A percentile compares a stretch with the other conserved stretches of the same genome.
Evolutionary conservation across 306 rosid species (phyloP).

Genomic region (Adenanthera pavonina): DNA sequence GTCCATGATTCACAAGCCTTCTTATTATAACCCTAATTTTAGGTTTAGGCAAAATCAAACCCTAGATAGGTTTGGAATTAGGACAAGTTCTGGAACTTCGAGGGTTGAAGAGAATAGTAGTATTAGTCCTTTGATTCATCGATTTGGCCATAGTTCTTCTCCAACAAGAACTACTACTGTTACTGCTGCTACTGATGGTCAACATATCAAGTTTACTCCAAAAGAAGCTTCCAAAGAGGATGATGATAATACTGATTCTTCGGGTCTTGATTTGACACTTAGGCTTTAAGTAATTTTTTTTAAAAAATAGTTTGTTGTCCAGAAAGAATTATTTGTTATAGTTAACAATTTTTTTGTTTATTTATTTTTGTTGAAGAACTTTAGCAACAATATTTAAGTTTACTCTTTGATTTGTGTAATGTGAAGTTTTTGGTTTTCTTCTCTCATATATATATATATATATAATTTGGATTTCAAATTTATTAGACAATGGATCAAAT

Average conservation of each 20-base stretch:
- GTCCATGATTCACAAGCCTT: conserved; percentile 69
- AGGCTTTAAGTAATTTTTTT: conserved; percentile 45
- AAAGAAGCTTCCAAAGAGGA: conserved; percentile 15
- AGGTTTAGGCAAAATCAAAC: conserved; percentile 11
- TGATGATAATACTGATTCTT: neutral
- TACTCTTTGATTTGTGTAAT: neutral
- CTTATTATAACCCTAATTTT: conserved; percentile 12
- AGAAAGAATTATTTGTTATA: conserved; percentile 31
- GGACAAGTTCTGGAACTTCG: neutral
- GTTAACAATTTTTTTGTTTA: neutral
- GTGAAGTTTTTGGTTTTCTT: neutral
- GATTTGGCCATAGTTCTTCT: conserved; percentile 11
- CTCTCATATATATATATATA: no score
- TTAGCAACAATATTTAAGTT: neutral
- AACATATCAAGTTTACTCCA: neutral
- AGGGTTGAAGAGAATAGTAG: neutral
- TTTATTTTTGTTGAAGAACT: neutral
- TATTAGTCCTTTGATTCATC: neutral
- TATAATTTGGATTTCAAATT: no score
- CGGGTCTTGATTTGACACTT: conserved; percentile 60
- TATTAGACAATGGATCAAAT: no score
- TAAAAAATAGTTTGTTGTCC: neutral
- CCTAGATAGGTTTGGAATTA: neutral
- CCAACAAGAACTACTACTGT: neutral
- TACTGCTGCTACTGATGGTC: neutral